Conservation (phyloP, 306 rosid species). For the Medicago ruthenica region DNA sequence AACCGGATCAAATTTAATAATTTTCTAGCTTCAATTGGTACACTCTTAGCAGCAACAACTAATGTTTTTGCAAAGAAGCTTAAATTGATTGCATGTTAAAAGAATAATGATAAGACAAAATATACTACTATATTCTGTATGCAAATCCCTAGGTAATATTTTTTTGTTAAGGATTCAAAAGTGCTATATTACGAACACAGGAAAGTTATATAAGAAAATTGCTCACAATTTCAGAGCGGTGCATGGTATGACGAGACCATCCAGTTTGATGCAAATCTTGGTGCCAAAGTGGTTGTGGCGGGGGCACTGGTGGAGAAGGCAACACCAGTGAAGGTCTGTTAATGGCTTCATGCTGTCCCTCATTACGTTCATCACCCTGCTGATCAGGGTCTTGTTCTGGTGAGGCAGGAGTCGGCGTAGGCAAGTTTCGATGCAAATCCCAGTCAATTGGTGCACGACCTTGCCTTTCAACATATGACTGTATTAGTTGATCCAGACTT, state of each 20-base stretch:
- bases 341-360: slow-evolving; percentile 72
- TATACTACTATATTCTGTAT: slow-evolving; percentile 11
- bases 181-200: slow-evolving; percentile 4
- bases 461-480: slow-evolving; percentile 97
- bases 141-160: not conserved
- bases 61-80: slow-evolving; percentile 27
- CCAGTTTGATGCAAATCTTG: slow-evolving; percentile 91
- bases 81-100: slow-evolving; percentile 3
- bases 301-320: slow-evolving; percentile 97
- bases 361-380: slow-evolving; percentile 74
- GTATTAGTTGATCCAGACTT: slow-evolving; percentile 96
- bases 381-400: slow-evolving; percentile 77
- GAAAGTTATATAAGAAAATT: slow-evolving; percentile 31
- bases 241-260: slow-evolving; percentile 97
- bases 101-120: slow-evolving; percentile 17
- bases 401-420: slow-evolving; percentile 70
- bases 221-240: slow-evolving; percentile 96
- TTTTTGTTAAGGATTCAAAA: slow-evolving; percentile 7
- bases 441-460: slow-evolving; percentile 94
- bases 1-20: slow-evolving; percentile 15
- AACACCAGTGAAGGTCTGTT: slow-evolving; percentile 81
- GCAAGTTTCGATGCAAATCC: slow-evolving; percentile 95
- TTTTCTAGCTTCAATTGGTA: slow-evolving; percentile 22
- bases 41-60: slow-evolving; percentile 26
- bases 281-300: slow-evolving; percentile 99